Base-by-base conservation (phyloP, 768 basidiomycete species). In the Leucosporidium creatinivorum region DNA sequence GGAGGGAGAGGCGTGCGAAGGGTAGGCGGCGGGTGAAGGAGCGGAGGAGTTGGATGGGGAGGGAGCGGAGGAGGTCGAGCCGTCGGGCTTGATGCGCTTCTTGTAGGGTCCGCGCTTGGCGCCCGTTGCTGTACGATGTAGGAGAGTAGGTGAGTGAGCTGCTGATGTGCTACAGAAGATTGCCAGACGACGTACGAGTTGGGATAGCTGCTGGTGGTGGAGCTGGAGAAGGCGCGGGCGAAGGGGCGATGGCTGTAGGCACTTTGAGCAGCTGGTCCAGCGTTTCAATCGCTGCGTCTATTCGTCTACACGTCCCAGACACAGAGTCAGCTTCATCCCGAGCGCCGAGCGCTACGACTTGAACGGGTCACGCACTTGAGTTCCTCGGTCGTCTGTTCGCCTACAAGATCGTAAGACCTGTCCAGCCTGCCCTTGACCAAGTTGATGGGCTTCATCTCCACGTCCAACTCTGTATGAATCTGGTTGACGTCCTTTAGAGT, bases 41-140 rank as follows among this genome's bases (percentile, higher is more conserved):
- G 67, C 60, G 19, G 68, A 33, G 13, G 67, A 69, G 12, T 59
- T 28, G 15, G 61, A 39, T 9, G 61, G 49, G 23, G 61, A 61
- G 31, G 48, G 17, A 1, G 61, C 61, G 33, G 61, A 21, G 18
- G 60, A 48, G 39, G 39, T 44, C 33, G 61, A 21, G 0, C 17
- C 30, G 28, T 39, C 61, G 61, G 19, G 19, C 49, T 69, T 69
- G 62, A 57, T 60, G 58, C 69, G 69, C 68, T 69, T 73, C 56
- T 56, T 65, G 25, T 47, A 64, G 0, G 49, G n/a, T 3, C 56
- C 33, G 49, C 63, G 65, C 25, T 62, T 63, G 52, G 57, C 51
- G 23, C 21, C 62, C 15, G 52, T 48, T 49, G 26, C 48, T 31
- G 28, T 0, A 52, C 12, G 19, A 19, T 1, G 3, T 12, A n/a